Evolutionary conservation across 805 yeast species (phyloP), one percentile per base, ranked within the genome.

Genomic region (Lipomyces yamadae): DNA sequence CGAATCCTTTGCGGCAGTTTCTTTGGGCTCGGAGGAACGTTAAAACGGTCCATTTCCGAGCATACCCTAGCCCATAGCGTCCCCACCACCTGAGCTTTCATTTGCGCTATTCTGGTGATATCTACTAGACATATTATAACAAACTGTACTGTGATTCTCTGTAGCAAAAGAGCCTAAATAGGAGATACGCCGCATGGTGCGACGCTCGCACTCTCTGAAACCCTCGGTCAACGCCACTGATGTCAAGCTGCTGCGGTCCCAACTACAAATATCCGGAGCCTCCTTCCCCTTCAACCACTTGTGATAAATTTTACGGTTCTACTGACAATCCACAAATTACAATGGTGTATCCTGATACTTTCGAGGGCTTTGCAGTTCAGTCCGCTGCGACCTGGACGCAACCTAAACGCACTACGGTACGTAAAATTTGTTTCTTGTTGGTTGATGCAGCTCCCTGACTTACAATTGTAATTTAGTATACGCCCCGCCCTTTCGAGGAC

Each of bases 281-380:
- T 24, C 24, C 24, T 24, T 24, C 24, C 24, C 24, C 24, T 24
- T 24, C 24, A 1, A 24, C 24, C 1, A 24, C 24, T 24, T 24
- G 24, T 24, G 24, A 24, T 55, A 24, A 24, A 34, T 54, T 11
- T 10, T 30, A 3, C 34, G 58, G 0, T 33, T n/a, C 18, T 35
- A 35, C 18, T n/a, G 34, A 29, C 4, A 13, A 18, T 30, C 13
- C 39, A n/a, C 24, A 33, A 24, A 18, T 55, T 30, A 30, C 39
- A 56, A 63, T 74, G 76, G 75, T 64, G 65, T 84, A 84, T 70
- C 89, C 89, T 65, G 83, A 82, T 64, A 83, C 83, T 66, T 87
- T 88, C 74, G 81, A 85, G 76, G 92, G 91, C 61, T 86, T 84
- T 74, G 88, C 87, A 50, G 84, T 62, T 48, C 60, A 60, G 54